phyloP scores from a whole-genome alignment of 2,329 filamentous ascomycete species.

The Aspergillus sp. region DNA sequence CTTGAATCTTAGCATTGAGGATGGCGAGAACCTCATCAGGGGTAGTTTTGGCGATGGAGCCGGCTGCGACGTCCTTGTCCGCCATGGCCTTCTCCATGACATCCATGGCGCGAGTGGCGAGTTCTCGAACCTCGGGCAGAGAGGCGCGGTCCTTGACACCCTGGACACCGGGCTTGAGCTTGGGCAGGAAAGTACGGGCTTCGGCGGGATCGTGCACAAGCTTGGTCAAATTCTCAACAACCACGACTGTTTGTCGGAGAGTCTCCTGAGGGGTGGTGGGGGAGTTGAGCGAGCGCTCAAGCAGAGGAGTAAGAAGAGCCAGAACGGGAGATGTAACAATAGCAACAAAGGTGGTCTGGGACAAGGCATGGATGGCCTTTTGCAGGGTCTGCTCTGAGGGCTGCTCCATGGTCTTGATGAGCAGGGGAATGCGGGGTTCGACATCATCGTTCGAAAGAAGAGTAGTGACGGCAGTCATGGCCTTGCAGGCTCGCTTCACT shows the following conservation, averaged over 20 bases:
- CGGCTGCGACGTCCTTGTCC: slow-evolving; percentile 60
- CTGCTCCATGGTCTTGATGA: slow-evolving; percentile 94
- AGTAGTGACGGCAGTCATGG: slow-evolving; percentile 88
- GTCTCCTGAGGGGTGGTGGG: slow-evolving; percentile 92
- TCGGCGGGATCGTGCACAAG: slow-evolving; percentile 95
- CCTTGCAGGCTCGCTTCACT: slow-evolving; percentile 82
- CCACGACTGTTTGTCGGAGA: slow-evolving; percentile 90
- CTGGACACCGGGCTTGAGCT: slow-evolving; percentile 92
- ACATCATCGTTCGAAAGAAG: slow-evolving; percentile 97
- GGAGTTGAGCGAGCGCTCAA: slow-evolving; percentile 91
- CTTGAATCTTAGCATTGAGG: slow-evolving; percentile 76
- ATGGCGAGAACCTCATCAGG: slow-evolving; percentile 73
- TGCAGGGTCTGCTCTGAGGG: slow-evolving; percentile 86
- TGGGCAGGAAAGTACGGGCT: slow-evolving; percentile 91
- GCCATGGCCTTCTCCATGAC: slow-evolving; percentile 96
- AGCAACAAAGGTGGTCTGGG: slow-evolving; percentile 97
- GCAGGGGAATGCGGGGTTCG: slow-evolving; percentile 83
- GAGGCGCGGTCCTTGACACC: slow-evolving; percentile 84
- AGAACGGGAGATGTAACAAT: slow-evolving; percentile 94
- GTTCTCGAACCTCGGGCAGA: slow-evolving; percentile 89
- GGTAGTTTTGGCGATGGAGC: slow-evolving; percentile 65
- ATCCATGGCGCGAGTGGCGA: slow-evolving; percentile 78
- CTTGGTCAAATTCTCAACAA: slow-evolving; percentile 97
- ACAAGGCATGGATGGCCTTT: slow-evolving; percentile 95
- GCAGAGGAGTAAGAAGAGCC: slow-evolving; percentile 88